A percentile compares a stretch with the other conserved stretches of the same genome.
Conservation (phyloP, 1,284 basidiomycete species). For the Trametes versicolor region DNA sequence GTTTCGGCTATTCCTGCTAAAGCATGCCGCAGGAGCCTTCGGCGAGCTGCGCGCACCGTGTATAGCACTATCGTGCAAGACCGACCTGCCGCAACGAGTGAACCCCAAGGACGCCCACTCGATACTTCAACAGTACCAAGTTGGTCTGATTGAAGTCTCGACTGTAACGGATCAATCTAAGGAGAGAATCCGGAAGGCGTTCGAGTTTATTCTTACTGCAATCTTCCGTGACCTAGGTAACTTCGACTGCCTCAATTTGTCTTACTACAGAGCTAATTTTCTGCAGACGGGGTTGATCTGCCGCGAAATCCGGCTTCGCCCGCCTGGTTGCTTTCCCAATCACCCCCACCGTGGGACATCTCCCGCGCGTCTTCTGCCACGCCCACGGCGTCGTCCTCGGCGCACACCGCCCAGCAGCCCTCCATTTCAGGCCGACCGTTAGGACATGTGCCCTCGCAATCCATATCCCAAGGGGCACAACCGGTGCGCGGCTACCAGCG, state of each 20-base stretch:
- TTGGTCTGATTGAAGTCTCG: conserved; percentile 76
- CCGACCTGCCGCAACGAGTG: conserved; percentile 67
- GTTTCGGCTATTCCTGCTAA: conserved; percentile 5
- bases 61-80: conserved; percentile 82
- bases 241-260: conserved; percentile 32
- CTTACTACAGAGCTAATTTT: background rate
- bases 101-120: conserved; percentile 61
- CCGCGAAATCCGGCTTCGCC: conserved; percentile 77
- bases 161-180: conserved; percentile 60
- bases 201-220: conserved; percentile 71
- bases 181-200: conserved; percentile 69
- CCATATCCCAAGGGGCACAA: conserved; percentile 43
- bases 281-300: conserved; percentile 43
- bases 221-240: conserved; percentile 64
- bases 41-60: conserved; percentile 62
- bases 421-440: conserved; percentile 36
- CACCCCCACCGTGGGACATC: conserved; percentile 61
- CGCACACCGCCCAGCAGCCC: conserved; percentile 42
- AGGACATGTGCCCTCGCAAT: conserved; percentile 43
- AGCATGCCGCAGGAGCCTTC: conserved; percentile 58
- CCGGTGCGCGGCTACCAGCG: conserved; percentile 33
- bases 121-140: conserved; percentile 63
- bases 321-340: conserved; percentile 55
- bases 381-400: conserved; percentile 55
- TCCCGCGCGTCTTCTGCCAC: conserved; percentile 58